phyloP scores from a whole-genome alignment of 768 basidiomycete species.

The Boletus rubescentipes region DNA sequence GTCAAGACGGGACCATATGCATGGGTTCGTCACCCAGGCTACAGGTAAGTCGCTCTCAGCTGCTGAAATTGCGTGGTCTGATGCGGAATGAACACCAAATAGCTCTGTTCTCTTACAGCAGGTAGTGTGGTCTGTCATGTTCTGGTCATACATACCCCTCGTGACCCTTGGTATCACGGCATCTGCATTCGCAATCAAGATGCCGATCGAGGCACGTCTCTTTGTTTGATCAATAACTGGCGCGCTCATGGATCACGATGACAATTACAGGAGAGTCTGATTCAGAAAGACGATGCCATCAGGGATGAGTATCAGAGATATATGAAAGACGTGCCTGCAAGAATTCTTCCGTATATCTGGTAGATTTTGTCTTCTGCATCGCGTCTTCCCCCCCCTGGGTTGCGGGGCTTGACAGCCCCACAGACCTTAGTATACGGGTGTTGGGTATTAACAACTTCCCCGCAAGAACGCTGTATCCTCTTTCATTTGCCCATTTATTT shows the following conservation, averaged over 20 bases:
- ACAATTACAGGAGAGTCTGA: constrained; percentile 26
- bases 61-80: neutral
- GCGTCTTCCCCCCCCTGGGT: too few species aligned
- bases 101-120: constrained; percentile 20
- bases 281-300: constrained; percentile 20
- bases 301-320: constrained; percentile 29
- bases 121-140: constrained; percentile 23
- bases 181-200: constrained; percentile 27
- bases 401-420: too few species aligned
- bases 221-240: neutral
- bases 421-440: too few species aligned
- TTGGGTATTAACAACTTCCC: too few species aligned
- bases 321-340: constrained; percentile 27
- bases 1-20: constrained; percentile 35
- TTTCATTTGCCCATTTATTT: too few species aligned
- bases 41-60: constrained; percentile 19
- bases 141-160: constrained; percentile 33
- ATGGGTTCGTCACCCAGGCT: constrained; percentile 35
- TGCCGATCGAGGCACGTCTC: constrained; percentile 31
- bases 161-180: constrained; percentile 17
- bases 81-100: neutral
- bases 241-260: neutral
- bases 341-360: constrained; percentile 29
- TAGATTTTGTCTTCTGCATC: neutral
- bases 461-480: too few species aligned